Evolutionary conservation across 352 stramenopile species (phyloP).

Genomic region (Pythium vanterpoolii): DNA sequence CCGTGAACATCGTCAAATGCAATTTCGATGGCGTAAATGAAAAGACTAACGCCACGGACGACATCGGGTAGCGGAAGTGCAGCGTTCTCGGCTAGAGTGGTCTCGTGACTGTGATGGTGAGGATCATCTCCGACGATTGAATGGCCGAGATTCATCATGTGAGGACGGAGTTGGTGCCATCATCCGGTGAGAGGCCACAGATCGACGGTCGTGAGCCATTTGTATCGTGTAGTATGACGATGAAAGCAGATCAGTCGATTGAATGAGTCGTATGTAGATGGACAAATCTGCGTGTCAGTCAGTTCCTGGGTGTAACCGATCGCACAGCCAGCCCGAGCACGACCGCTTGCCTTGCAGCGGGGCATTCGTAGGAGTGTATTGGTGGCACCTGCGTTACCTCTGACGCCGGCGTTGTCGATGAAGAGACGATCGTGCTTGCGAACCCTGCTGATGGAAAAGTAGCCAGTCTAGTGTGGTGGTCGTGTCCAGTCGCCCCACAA

Average conservation of each 20-base stretch:
- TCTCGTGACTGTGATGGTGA: constrained; percentile 33
- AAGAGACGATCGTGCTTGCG: neutral
- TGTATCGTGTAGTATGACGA: constrained; percentile 38
- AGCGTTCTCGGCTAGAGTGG: neutral
- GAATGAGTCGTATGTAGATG: neutral
- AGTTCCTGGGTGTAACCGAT: constrained; percentile 14
- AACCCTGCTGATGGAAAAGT: neutral
- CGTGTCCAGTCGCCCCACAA: constrained; percentile 31
- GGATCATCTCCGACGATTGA: constrained; percentile 68
- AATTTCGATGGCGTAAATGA: constrained; percentile 45
- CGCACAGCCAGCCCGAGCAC: constrained; percentile 9
- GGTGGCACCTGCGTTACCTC: neutral
- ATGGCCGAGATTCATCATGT: constrained; percentile 51
- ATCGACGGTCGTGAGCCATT: constrained; percentile 59
- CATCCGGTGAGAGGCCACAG: constrained; percentile 65
- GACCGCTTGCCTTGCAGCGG: constrained; percentile 15
- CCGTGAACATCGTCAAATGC: constrained; percentile 34
- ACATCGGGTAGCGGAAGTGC: constrained; percentile 29
- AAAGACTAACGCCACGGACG: constrained; percentile 46
- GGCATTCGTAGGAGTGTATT: constrained; percentile 1
- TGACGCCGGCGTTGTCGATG: neutral
- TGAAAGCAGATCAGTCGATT: neutral
- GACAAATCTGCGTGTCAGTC: neutral
- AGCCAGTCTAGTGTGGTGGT: neutral
- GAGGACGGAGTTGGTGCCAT: constrained; percentile 69